Evolutionary conservation across 2,329 filamentous ascomycete genomes (phyloP), one percentile per base, ranked within the genome.

Genomic region (Ceratocystis huliohia): DNA sequence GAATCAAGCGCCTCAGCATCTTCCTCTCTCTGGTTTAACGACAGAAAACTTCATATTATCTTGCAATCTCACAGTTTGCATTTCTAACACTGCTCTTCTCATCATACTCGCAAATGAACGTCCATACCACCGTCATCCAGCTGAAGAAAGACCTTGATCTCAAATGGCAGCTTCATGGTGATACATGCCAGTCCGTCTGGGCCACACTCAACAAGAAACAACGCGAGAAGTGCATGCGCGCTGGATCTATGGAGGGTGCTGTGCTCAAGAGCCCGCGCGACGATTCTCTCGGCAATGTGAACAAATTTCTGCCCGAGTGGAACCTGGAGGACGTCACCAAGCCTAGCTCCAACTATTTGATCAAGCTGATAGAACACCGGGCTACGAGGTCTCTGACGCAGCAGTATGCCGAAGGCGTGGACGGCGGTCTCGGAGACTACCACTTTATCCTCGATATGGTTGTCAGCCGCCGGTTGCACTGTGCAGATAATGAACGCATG

Each of bases 271-370:
- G 76, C 57, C 66, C 74, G 1, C 30, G 25, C 2, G 78, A 80
- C 64, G 30, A 33, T 1, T 73, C 74, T 0, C 15, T 78, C 28
- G 77, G 76, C 0, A 72, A 72, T n/a, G 70, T 76, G 17, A 75
- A 69, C 69, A 76, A 75, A n/a, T 57, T 79, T 1, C 69, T 76
- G 0, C 77, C 78, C 0, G 80, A 81, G 61, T 76, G 74, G 73
- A 80, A 81, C 66, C 65, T 81, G 0, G 72, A 70, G 6, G 77
- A 81, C 28, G 70, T 80, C 1, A 69, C 75, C 2, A 69, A 72
- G 0, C 71, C 74, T 0, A 71, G 70, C 1, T 73, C 78, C 0
- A 72, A 78, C n/a, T 73, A 66, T 1, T 66, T 80, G 3, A 71
- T 80, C 1, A 70, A 75, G 13, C 69, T 77, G 5, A 68, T 81